phyloP scores from a whole-genome alignment of 495 filamentous ascomycete genomes.

The Talaromyces nanjingensis region DNA sequence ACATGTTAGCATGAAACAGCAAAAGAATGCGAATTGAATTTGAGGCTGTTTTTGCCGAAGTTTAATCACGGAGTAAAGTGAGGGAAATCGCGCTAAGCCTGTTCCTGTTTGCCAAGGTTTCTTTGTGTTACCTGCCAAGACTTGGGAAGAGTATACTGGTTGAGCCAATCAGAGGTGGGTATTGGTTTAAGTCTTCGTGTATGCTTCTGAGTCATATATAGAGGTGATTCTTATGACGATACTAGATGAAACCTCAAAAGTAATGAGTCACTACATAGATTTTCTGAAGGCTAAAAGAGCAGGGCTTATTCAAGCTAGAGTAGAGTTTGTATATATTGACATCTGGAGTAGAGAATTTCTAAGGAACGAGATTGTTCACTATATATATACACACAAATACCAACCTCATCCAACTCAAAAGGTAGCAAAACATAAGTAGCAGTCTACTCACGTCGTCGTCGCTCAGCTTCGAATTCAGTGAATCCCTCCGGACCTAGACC shows the following conservation, averaged over 20 bases:
- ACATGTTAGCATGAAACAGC: neutral
- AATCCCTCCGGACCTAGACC: constrained; percentile 49
- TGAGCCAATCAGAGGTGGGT: neutral
- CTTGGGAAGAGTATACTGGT: neutral
- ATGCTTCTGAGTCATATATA: too few species aligned
- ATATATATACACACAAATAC: neutral
- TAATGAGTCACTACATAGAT: neutral
- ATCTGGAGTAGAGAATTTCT: neutral
- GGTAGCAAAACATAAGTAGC: neutral
- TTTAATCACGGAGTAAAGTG: neutral
- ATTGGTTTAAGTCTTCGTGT: neutral
- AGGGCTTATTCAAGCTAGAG: neutral
- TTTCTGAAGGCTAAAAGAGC: neutral
- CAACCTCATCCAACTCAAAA: neutral
- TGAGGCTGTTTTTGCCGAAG: neutral
- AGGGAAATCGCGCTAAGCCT: constrained; percentile 23
- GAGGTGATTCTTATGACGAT: too few species aligned
- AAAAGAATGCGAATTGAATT: neutral
- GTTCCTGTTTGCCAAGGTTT: constrained; percentile 26
- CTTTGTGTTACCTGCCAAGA: neutral
- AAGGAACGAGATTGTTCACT: neutral
- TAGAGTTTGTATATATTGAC: constrained; percentile 2
- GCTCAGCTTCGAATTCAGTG: constrained; percentile 36
- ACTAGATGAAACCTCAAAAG: too few species aligned
- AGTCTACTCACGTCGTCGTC: constrained; percentile 16